These are phyloP conservation scores for Paraurostyla sp. DNA, from an alignment of 73 alveolate species.

Conservation along the genomic window DNA sequence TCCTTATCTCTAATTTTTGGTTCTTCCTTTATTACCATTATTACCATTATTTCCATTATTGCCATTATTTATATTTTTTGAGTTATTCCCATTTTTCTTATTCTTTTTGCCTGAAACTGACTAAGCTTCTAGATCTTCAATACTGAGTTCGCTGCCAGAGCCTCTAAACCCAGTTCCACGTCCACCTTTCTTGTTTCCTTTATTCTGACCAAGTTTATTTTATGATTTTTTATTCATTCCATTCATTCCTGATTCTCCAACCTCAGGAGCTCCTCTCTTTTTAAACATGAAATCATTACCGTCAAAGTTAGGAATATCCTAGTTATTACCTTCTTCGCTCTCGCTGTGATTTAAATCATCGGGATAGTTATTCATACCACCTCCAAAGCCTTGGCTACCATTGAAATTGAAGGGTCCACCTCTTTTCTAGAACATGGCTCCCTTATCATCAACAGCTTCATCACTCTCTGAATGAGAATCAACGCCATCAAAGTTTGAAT, in stretches of 20 bases:
- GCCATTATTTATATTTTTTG: too few relatives aligned
- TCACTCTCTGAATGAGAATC: slow-evolving; percentile 46
- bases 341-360: slow-evolving; percentile 20
- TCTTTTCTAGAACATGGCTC: slow-evolving; percentile 34
- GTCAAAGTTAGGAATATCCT: slow-evolving; percentile 20
- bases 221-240: background rate
- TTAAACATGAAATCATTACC: slow-evolving; percentile 28
- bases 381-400: background rate
- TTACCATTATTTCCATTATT: background rate
- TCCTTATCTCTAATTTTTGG: background rate
- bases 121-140: slow-evolving; percentile 38
- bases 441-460: slow-evolving; percentile 45
- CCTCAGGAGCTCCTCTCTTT: background rate
- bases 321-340: slow-evolving; percentile 36
- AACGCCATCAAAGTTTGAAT: background rate
- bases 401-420: background rate
- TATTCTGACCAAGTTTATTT: background rate
- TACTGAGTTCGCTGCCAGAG: background rate
- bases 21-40: background rate
- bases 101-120: background rate
- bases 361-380: background rate
- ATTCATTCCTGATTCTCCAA: background rate
- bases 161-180: background rate
- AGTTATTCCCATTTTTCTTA: background rate
- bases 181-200: background rate